Conservation (phyloP, 2,329 filamentous ascomycete species). For the Dactylellina sp. region DNA sequence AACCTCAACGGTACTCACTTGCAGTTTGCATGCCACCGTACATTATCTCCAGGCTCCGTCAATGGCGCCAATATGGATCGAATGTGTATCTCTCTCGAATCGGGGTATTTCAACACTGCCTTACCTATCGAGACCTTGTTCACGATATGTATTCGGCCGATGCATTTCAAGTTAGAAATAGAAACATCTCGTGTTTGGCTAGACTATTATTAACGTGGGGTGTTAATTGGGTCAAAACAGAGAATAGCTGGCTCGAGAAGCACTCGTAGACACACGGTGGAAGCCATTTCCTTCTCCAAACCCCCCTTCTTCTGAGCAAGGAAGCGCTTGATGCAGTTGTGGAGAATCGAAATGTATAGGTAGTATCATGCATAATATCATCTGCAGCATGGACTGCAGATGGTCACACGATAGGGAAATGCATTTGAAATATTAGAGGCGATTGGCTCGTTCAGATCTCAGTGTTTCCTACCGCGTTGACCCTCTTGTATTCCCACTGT, state of each 20-base stretch:
- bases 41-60: conserved; percentile 38
- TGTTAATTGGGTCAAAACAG: no score
- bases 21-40: conserved; percentile 34
- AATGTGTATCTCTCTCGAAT: conserved; percentile 51
- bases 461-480: conserved; percentile 8
- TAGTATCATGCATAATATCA: conserved; percentile 31
- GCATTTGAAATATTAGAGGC: conserved; percentile 17
- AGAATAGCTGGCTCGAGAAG: background rate
- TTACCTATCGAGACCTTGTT: conserved; percentile 43
- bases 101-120: conserved; percentile 41
- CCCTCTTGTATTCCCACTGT: conserved; percentile 10
- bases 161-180: conserved; percentile 35
- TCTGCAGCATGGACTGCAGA: conserved; percentile 37
- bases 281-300: background rate
- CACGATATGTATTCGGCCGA: conserved; percentile 15
- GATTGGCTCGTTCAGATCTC: conserved; percentile 32
- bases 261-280: conserved; percentile 3
- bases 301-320: background rate
- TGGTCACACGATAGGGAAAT: conserved; percentile 48
- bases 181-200: conserved; percentile 9
- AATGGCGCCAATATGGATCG: conserved; percentile 14
- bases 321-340: conserved; percentile 3
- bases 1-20: conserved; percentile 5
- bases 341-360: conserved; percentile 5
- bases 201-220: conserved; percentile 20